A percentile compares a stretch with the other conserved stretches of the same genome.
These are phyloP conservation scores for Lactarius pseudohatsudake DNA, from an alignment of 768 basidiomycete species.

Conservation along the genomic window DNA sequence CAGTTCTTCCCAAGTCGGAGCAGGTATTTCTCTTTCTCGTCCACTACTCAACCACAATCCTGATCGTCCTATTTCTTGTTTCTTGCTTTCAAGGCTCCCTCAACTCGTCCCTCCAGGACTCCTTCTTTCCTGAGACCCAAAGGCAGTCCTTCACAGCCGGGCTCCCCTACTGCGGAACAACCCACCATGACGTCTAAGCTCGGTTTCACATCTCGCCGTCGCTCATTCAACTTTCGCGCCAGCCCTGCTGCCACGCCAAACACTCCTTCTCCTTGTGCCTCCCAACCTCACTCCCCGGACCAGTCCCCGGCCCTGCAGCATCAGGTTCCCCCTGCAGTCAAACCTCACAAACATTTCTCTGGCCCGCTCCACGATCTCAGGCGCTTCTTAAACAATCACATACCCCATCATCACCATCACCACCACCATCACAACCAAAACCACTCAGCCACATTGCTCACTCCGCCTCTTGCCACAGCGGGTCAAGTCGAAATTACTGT, in stretches of 20 bases:
- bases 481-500: constrained; percentile 34
- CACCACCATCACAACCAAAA: constrained; percentile 28
- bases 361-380: constrained; percentile 91
- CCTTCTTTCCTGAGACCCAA: constrained; percentile 19
- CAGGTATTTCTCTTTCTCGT: constrained; percentile 18
- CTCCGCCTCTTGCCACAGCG: constrained; percentile 31
- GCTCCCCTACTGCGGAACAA: constrained; percentile 31
- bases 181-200: constrained; percentile 34
- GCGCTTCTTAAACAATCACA: constrained; percentile 92
- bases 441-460: constrained; percentile 31
- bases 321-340: constrained; percentile 22
- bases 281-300: constrained; percentile 26
- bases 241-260: constrained; percentile 30
- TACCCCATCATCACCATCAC: constrained; percentile 51
- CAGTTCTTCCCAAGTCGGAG: constrained; percentile 14
- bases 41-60: constrained; percentile 13
- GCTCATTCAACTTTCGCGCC: constrained; percentile 32
- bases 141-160: constrained; percentile 30
- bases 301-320: constrained; percentile 18
- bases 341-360: constrained; percentile 43
- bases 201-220: constrained; percentile 27
- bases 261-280: constrained; percentile 15
- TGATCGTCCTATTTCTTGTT: constrained; percentile 16
- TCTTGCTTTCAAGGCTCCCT: constrained; percentile 21
- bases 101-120: constrained; percentile 14